phyloP scores from a whole-genome alignment of 768 basidiomycete species.

The Leccinum subgranulosum region DNA sequence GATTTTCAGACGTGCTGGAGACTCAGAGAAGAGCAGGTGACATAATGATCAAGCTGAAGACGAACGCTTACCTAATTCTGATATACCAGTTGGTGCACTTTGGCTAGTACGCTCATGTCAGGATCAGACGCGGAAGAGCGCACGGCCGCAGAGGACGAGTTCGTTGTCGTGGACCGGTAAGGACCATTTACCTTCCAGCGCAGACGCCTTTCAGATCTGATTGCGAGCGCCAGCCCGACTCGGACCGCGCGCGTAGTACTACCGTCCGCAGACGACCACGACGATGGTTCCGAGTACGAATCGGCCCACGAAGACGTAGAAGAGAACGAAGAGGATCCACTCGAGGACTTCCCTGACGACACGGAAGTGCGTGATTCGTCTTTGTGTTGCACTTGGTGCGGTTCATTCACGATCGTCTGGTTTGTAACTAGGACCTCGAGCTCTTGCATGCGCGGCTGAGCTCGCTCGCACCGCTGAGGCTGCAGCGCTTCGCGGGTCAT shows the following conservation, averaged over 20 bases:
- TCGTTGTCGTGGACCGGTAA: slow-evolving; percentile 27
- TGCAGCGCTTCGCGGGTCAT: slow-evolving; percentile 67
- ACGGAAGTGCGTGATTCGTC: slow-evolving; percentile 57
- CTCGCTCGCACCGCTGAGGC: slow-evolving; percentile 61
- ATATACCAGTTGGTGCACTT: background rate
- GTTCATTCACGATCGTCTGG: background rate
- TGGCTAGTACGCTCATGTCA: slow-evolving; percentile 18
- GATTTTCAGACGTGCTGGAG: too few species aligned
- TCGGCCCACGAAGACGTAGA: slow-evolving; percentile 39
- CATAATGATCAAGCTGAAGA: too few species aligned
- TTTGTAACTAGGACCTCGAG: slow-evolving; percentile 67
- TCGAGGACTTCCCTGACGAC: slow-evolving; percentile 79
- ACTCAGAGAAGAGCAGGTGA: too few species aligned
- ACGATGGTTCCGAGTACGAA: slow-evolving; percentile 35
- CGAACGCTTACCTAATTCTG: slow-evolving; percentile 8
- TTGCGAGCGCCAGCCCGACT: slow-evolving; percentile 17
- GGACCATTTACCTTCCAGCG: background rate
- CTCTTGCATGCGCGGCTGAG: slow-evolving; percentile 77
- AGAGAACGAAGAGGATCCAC: slow-evolving; percentile 60
- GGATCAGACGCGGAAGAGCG: slow-evolving; percentile 12
- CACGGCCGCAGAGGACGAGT: slow-evolving; percentile 15
- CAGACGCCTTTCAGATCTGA: background rate
- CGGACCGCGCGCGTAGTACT: slow-evolving; percentile 45
- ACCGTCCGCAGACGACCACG: slow-evolving; percentile 33
- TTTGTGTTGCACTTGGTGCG: background rate